Base-by-base conservation (phyloP, 352 stramenopile genomes). In the Phytophthora tubulina region DNA sequence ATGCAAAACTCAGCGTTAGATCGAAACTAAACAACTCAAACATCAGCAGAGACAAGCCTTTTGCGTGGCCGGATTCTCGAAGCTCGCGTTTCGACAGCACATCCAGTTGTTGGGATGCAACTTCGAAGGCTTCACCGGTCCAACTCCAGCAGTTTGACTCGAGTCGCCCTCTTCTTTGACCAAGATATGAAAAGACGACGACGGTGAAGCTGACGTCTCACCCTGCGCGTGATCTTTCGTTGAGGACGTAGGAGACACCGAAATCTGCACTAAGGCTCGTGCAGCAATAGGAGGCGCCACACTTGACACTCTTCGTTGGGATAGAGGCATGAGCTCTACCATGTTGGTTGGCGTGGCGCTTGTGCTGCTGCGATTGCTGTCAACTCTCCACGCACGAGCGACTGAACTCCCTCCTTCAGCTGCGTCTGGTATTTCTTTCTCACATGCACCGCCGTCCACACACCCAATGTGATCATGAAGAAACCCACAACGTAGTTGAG, bases 401-500 rank as follows among this genome's bases (percentile, higher is more conserved):
- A 70, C 35, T 69, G 51, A 11, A 50, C 57, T 2, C 51, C 65
- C 32, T 85, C 79, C 45, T 89, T 91, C 21, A 73, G 17, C 63
- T 88, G 70, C 32, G 44, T 52, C 14, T 75, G 70, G 70, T 90
- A 88, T 56, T 90, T 91, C 9, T 77, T 62, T 49, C 80, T 80
- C 49, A 87, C 77, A 42, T 88, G 73, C 36, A 77, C 32, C 15
- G 74, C 54, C 3, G 84, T 89, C 79, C 84, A 94, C 21, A 82
- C 36, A 9, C 88, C 88, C 15, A 96, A 41, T 1, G 67, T 81
- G 65, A 96, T 82, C 88, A 94, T 96, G 75, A 94, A 93, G 35
- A 88, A 76, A 13, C 89, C 89, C 13, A 96, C 85, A 48, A 92
- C 66, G 63, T 91, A 85, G 70, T 95, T 90, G 49, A 80, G 82